phyloP scores from a whole-genome alignment of 2,329 filamentous ascomycete species.

The Trichoderma sp. region DNA sequence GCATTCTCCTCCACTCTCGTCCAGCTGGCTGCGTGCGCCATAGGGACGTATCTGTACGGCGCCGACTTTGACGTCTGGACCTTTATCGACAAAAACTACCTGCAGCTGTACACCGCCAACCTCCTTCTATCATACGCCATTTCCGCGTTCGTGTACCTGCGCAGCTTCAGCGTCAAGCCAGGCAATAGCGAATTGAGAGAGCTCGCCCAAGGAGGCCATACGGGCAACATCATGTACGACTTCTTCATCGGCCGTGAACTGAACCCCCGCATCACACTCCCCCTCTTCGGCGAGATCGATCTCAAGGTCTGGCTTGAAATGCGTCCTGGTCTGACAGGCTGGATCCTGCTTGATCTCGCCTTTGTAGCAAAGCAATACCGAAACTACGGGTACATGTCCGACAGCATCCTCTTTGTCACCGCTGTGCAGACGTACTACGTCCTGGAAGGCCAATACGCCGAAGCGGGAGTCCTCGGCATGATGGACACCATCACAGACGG shows the following conservation, averaged over 20 bases:
- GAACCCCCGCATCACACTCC: conserved; percentile 78
- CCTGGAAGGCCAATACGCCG: conserved; percentile 80
- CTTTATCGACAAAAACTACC: conserved; percentile 84
- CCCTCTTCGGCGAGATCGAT: conserved; percentile 78
- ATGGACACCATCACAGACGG: conserved; percentile 91
- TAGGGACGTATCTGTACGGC: conserved; percentile 74
- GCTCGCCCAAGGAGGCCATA: conserved; percentile 75
- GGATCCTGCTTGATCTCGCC: conserved; percentile 78
- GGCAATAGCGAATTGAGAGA: conserved; percentile 71
- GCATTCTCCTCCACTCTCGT: conserved; percentile 73
- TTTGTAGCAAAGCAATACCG: conserved; percentile 86
- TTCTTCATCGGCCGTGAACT: conserved; percentile 96
- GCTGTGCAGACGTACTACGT: conserved; percentile 78
- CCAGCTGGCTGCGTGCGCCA: conserved; percentile 66
- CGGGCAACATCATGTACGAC: conserved; percentile 84
- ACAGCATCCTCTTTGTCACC: conserved; percentile 78
- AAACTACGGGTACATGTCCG: conserved; percentile 75
- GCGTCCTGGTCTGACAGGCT: conserved; percentile 82
- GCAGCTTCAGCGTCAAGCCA: conserved; percentile 74
- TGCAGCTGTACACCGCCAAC: conserved; percentile 80
- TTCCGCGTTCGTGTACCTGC: conserved; percentile 74
- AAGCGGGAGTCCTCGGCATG: conserved; percentile 80
- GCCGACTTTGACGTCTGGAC: conserved; percentile 83
- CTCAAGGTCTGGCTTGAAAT: conserved; percentile 87
- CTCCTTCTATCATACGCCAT: conserved; percentile 71